phyloP scores from a whole-genome alignment of 2,329 filamentous ascomycete genomes.

The Cladosporium sp. region DNA sequence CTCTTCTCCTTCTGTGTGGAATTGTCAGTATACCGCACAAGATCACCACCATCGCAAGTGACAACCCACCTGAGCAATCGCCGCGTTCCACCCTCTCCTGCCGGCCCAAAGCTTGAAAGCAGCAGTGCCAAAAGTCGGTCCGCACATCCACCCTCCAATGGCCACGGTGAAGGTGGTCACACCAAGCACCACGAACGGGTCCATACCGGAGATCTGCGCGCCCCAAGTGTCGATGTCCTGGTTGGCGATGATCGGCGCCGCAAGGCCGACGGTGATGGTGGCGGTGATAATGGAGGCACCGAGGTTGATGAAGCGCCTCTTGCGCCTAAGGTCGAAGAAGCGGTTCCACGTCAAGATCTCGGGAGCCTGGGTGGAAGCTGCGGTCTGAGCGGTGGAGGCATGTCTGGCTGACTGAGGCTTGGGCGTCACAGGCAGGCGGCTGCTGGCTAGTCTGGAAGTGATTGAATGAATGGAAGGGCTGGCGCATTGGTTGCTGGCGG shows the following conservation, averaged over 20 bases:
- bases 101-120: conserved; percentile 75
- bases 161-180: conserved; percentile 72
- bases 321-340: conserved; percentile 87
- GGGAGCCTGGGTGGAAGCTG: conserved; percentile 12
- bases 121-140: conserved; percentile 74
- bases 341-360: conserved; percentile 66
- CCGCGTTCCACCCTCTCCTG: conserved; percentile 53
- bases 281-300: conserved; percentile 68
- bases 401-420: conserved; percentile 2
- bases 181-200: conserved; percentile 82
- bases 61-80: conserved; percentile 63
- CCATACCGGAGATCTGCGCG: conserved; percentile 72
- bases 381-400: conserved; percentile 1
- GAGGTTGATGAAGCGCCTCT: conserved; percentile 78
- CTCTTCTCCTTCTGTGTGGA: conserved; percentile 76
- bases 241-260: conserved; percentile 63
- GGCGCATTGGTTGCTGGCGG: background rate
- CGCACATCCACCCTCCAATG: conserved; percentile 82
- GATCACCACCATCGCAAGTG: rapidly evolving
- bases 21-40: background rate
- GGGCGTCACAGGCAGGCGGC: background rate
- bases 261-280: conserved; percentile 56
- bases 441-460: background rate
- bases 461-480: background rate
- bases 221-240: conserved; percentile 64